Base-by-base conservation (phyloP, 2,329 filamentous ascomycete species). In the Pyrenophora seminiperda region DNA sequence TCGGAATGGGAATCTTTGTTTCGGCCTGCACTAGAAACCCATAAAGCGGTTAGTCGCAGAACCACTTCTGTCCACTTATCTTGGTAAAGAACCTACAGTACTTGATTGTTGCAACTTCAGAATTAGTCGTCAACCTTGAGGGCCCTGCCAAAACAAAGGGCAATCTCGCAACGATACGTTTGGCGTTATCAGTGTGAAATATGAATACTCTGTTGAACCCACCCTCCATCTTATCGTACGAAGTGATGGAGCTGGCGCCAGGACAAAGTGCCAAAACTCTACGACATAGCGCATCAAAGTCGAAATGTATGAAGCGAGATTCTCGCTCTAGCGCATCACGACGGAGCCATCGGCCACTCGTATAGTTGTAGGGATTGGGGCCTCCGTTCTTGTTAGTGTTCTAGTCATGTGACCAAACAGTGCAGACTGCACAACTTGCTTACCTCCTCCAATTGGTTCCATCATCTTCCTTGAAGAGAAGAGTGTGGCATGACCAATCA, bases 41-140 rank as follows among this genome's bases (percentile, higher is more conserved):
- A 13, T 3, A 10, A 30, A n/a, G 44, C 31, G 30, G 54, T 64
- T 31, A 62, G 50, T 55, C 36, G 22, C 34, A 36, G 19, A 47
- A 45, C 20, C 33, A 37, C n/a, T 22, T 18, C 15, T 30, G 24
- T 27, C 22, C 22, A 6, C 3, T 27, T 9, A 27, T 7, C 22
- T 27, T 27, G 1, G 22, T 27, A 9, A 7, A 33, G 10, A 7
- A 42, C 30, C 6, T 64, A 77, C 75, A 36, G 52, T 74, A 78
- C 38, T 60, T 59, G 38, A 79, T 74, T 1, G 76, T 79, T 20
- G 77, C 76, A 55, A 79, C 75, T 60, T 79, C 74, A 18, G 76
- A 78, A 47, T 62, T 66, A 4, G 74, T 78, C 0, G 65, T 69
- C 15, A 76, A 59, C 34, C 59, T 64, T 32, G 59, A 38, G 7